Evolutionary conservation across 305 asterid genomes (phyloP), one percentile per base, ranked within the genome.

Genomic region (Fraxinus paxiana): DNA sequence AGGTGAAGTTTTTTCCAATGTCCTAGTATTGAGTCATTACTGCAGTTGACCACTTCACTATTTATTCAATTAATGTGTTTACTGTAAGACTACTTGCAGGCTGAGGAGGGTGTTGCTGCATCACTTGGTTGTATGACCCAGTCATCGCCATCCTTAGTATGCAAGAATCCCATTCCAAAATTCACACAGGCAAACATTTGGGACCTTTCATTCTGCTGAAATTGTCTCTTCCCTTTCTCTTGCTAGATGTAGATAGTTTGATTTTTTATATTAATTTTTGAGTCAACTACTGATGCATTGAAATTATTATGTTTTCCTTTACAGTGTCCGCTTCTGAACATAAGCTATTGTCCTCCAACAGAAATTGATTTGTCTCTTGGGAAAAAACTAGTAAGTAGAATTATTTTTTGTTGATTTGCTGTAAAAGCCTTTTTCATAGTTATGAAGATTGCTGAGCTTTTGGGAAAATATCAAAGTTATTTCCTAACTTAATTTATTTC

Each of bases 311-410:
- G 15, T 77, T 61, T 76, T 79, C 56, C 76, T 78, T 85, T 81
- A 37, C 94, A 96, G 99, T 96, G 99, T 76, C 98, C 96, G 1
- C 94, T 96, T 84, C 86, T 96, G 89, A 96, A 96, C 85, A 91
- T 94, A 85, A 94, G 92, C 80, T 94, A 92, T 76, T 96, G 99
- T 83, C 98, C 98, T 34, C 92, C 94, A 61, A 82, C 98, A 34
- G 98, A 96, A 89, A 90, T 87, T 84, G 92, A 94, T 87, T 90
- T 94, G 80, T 89, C 92, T 67, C 78, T 9, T 48, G 96, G 97
- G 18, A 93, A 93, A 89, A 90, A 88, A 84, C 9, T 96, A 77
- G 98, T 96, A 88, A 88, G 97, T 79, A 69, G 13, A 56, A 70
- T 38, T 18, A 51, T 75, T 72, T 74, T 38, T 15, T 31, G 71